phyloP scores from a whole-genome alignment of 768 basidiomycete genomes.

The Strobilomyces echinocephalus region DNA sequence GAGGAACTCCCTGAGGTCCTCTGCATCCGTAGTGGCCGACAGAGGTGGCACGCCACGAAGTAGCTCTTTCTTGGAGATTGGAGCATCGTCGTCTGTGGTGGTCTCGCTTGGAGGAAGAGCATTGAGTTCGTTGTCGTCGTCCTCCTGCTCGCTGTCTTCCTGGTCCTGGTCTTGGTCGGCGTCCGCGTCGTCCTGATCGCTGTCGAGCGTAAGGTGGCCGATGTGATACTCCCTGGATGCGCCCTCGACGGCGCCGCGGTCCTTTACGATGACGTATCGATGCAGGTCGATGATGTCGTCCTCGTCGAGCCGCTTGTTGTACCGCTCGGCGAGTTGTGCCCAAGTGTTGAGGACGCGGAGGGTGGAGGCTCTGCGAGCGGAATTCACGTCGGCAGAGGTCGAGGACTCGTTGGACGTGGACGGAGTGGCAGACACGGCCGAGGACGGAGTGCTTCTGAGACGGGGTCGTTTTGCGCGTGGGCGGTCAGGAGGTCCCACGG shows the following conservation, averaged over 20 bases:
- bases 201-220: constrained; percentile 47
- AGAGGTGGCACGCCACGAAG: constrained; percentile 42
- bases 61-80: constrained; percentile 29
- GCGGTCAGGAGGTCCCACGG: constrained; percentile 29
- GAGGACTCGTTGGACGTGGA: constrained; percentile 26
- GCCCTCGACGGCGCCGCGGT: constrained; percentile 60
- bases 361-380: constrained; percentile 50
- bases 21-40: constrained; percentile 45
- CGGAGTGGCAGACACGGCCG: constrained; percentile 35
- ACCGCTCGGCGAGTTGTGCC: constrained; percentile 64
- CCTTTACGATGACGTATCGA: constrained; percentile 57
- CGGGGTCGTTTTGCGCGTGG: constrained; percentile 50
- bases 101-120: constrained; percentile 36
- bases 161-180: constrained; percentile 39
- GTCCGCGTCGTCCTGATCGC: constrained; percentile 37
- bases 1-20: constrained; percentile 63
- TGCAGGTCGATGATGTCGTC: constrained; percentile 75
- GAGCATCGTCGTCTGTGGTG: constrained; percentile 25
- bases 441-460: constrained; percentile 41
- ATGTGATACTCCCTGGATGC: constrained; percentile 41
- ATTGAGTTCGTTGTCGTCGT: constrained; percentile 55
- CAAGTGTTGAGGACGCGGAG: constrained; percentile 58
- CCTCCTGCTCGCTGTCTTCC: constrained; percentile 49
- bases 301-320: constrained; percentile 62
- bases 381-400: constrained; percentile 41